A percentile compares a stretch with the other conserved stretches of the same genome.
phyloP scores from a whole-genome alignment of 139 green algal species.

The Zygnema cylindricum region DNA sequence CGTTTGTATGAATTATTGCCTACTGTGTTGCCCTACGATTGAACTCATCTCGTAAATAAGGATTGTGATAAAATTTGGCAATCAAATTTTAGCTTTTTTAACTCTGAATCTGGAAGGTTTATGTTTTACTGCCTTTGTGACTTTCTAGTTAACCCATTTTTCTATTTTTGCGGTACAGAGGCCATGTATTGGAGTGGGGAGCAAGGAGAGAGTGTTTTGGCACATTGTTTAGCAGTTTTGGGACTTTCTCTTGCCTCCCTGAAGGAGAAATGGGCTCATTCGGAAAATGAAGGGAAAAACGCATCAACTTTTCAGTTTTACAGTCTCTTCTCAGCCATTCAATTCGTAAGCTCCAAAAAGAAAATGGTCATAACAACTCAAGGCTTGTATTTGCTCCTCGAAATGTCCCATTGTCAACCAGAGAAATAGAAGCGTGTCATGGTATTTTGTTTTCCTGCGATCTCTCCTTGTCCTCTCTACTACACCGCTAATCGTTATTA shows the following conservation, averaged over 20 bases:
- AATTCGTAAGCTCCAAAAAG: constrained; percentile 4
- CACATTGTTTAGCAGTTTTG: not conserved
- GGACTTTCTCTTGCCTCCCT: not conserved
- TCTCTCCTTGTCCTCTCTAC: not conserved
- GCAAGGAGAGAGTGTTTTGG: constrained; percentile 10
- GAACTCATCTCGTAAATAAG: too few species aligned
- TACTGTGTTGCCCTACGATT: too few species aligned
- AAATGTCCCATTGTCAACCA: not conserved
- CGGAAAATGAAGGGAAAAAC: not conserved
- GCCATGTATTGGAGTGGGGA: constrained; percentile 22
- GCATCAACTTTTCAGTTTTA: not conserved
- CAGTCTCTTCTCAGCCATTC: constrained; percentile 7
- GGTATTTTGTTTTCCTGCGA: not conserved
- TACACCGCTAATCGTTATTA: too few species aligned
- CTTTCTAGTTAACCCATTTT: too few species aligned
- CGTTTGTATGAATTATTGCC: too few species aligned
- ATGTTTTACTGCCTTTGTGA: too few species aligned
- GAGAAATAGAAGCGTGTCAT: not conserved
- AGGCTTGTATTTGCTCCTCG: not conserved
- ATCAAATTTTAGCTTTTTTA: too few species aligned
- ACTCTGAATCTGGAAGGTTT: too few species aligned
- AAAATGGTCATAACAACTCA: too few species aligned
- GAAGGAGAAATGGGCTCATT: not conserved
- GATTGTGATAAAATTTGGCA: too few species aligned
- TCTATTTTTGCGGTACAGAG: not conserved